Conservation (phyloP, 73 alveolate species). For the Paramecium tetraurelia region DNA sequence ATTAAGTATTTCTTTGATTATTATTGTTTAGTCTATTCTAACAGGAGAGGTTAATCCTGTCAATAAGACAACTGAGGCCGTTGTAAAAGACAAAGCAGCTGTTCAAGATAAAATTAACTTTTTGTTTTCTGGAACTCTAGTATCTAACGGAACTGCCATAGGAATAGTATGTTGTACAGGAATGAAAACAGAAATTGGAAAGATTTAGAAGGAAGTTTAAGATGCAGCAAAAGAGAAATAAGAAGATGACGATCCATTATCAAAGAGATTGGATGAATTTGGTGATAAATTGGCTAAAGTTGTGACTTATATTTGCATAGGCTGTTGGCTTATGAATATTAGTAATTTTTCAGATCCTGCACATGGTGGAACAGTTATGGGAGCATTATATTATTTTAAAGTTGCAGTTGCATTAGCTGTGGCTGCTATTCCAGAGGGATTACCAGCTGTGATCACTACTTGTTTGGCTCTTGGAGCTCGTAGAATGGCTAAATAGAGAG, state of each 20-base stretch:
- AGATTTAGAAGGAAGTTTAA: slow-evolving; percentile 88
- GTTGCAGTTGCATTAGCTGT: slow-evolving; percentile 98
- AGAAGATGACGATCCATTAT: slow-evolving; percentile 93
- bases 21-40: not conserved
- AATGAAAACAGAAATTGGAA: slow-evolving; percentile 95
- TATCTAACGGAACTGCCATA: slow-evolving; percentile 83
- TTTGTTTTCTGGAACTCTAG: slow-evolving; percentile 86
- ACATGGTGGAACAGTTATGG: slow-evolving; percentile 68
- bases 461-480: slow-evolving; percentile 95
- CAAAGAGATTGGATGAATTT: slow-evolving; percentile 92
- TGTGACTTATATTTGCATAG: slow-evolving; percentile 69
- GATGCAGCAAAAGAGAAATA: slow-evolving; percentile 82
- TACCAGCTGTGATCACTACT: slow-evolving; percentile 98
- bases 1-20: not conserved
- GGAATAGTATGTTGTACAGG: slow-evolving; percentile 92
- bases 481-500: slow-evolving; percentile 68
- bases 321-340: slow-evolving; percentile 62
- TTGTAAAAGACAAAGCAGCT: slow-evolving; percentile 10
- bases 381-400: slow-evolving; percentile 96
- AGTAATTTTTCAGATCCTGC: slow-evolving; percentile 60
- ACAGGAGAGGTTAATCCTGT: slow-evolving; percentile 54
- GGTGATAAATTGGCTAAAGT: slow-evolving; percentile 88
- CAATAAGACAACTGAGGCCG: not conserved
- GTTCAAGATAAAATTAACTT: slow-evolving; percentile 51
- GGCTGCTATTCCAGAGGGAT: slow-evolving; percentile 99